Evolutionary conservation across 2,329 filamentous ascomycete genomes (phyloP).

Genomic region (Paecilomyces sp.): DNA sequence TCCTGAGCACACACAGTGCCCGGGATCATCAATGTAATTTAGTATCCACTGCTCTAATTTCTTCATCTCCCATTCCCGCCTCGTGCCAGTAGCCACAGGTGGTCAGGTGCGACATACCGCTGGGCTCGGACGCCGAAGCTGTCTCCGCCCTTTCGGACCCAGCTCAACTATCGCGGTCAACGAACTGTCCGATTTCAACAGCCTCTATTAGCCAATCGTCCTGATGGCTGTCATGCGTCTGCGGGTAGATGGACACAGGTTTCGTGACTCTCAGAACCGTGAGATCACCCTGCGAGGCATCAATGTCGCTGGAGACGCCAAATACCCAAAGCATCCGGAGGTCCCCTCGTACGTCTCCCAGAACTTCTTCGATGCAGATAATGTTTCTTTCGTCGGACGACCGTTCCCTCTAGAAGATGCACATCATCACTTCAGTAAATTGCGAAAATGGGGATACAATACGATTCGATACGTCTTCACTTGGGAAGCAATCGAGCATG

Average conservation of each 20-base stretch:
- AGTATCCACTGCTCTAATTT: not conserved
- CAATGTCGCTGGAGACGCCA: conserved; percentile 86
- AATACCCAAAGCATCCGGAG: conserved; percentile 75
- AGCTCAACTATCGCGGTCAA: not conserved
- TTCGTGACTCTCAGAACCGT: conserved; percentile 73
- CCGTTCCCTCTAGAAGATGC: conserved; percentile 81
- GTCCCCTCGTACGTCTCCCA: conserved; percentile 71
- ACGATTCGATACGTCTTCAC: conserved; percentile 95
- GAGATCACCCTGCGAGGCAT: conserved; percentile 88
- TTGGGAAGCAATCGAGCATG: conserved; percentile 96
- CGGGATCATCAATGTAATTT: not conserved
- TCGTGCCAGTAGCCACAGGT: not conserved
- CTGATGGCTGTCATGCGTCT: conserved; percentile 69
- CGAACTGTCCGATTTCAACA: not conserved
- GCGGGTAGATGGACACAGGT: conserved; percentile 75
- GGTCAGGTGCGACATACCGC: not conserved
- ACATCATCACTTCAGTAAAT: conserved; percentile 73
- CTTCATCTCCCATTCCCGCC: not conserved
- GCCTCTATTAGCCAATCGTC: not conserved
- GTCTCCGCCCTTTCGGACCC: not conserved
- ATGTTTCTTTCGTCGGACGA: conserved; percentile 78
- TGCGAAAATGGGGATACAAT: conserved; percentile 90
- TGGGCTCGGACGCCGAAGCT: not conserved
- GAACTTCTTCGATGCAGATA: conserved; percentile 87
- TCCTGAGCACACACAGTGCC: not conserved